Evolutionary conservation across 2,329 filamentous ascomycete genomes (phyloP).

Genomic region (Aspergillus sp.): DNA sequence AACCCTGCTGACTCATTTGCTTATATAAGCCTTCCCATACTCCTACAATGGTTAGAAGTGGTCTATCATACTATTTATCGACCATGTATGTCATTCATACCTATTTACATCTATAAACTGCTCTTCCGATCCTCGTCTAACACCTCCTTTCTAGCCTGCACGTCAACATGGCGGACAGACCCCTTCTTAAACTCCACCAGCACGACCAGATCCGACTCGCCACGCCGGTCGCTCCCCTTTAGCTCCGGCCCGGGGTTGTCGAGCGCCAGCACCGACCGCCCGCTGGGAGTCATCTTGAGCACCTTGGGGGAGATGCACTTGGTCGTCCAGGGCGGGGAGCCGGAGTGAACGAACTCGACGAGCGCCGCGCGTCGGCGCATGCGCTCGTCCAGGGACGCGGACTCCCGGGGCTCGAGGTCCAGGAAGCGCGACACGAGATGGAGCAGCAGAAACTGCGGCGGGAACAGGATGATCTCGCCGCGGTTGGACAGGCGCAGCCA

Average conservation of each 20-base stretch:
- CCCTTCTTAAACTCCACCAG: conserved; percentile 57
- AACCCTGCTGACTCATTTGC: conserved; percentile 21
- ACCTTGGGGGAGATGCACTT: conserved; percentile 48
- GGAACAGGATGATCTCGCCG: conserved; percentile 79
- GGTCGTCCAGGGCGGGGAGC: conserved; percentile 45
- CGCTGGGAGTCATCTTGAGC: conserved; percentile 43
- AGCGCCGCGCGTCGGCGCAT: conserved; percentile 44
- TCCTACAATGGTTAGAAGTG: too few species aligned
- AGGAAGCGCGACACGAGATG: conserved; percentile 52
- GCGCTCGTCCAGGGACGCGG: conserved; percentile 26
- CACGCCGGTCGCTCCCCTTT: conserved; percentile 47
- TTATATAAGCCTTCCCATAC: background rate
- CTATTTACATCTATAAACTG: conserved; percentile 23
- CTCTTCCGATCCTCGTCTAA: conserved; percentile 36
- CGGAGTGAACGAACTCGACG: conserved; percentile 48
- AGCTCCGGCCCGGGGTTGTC: conserved; percentile 58
- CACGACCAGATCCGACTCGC: conserved; percentile 56
- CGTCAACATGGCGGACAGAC: conserved; percentile 56
- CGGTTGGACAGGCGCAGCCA: conserved; percentile 67
- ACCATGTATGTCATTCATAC: too few species aligned
- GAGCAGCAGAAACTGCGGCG: conserved; percentile 73
- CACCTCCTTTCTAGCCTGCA: conserved; percentile 50
- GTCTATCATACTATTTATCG: background rate
- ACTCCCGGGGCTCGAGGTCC: conserved; percentile 32
- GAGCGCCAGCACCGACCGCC: conserved; percentile 53